Conservation (phyloP, 106 monocot genomes). For the Platanthera zijinensis region DNA sequence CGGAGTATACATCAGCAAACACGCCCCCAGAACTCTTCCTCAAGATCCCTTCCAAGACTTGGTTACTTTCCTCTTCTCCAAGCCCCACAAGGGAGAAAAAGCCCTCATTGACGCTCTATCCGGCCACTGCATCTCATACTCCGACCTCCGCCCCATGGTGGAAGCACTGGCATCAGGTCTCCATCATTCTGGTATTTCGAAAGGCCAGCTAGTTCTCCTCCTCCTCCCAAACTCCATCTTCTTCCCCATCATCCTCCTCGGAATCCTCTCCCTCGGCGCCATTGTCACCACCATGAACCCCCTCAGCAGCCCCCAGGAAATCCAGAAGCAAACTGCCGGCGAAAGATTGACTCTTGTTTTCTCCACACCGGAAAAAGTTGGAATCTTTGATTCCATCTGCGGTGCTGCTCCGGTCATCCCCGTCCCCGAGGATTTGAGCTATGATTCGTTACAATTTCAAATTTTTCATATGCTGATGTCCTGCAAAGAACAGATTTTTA, state of each 20-base stretch:
- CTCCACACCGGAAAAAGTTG: slow-evolving; percentile 6
- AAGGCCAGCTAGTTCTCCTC: slow-evolving; percentile 29
- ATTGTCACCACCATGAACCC: slow-evolving; percentile 40
- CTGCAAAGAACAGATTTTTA: not conserved
- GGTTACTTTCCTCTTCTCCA: slow-evolving; percentile 53
- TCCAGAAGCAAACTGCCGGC: slow-evolving; percentile 12
- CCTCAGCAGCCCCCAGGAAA: slow-evolving; percentile 31
- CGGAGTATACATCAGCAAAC: slow-evolving; percentile 61
- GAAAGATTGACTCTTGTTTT: slow-evolving; percentile 3
- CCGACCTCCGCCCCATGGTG: slow-evolving; percentile 23
- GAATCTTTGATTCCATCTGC: slow-evolving; percentile 4
- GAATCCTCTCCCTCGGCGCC: slow-evolving; percentile 37
- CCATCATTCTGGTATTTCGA: slow-evolving; percentile 9
- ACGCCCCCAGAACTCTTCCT: slow-evolving; percentile 35
- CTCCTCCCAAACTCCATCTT: slow-evolving; percentile 36
- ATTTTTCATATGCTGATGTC: slow-evolving; percentile 15
- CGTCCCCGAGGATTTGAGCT: slow-evolving; percentile 19
- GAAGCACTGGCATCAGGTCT: slow-evolving; percentile 43
- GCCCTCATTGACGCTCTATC: slow-evolving; percentile 51
- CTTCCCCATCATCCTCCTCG: slow-evolving; percentile 41
- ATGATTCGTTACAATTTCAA: slow-evolving; percentile 1
- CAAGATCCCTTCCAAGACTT: slow-evolving; percentile 27
- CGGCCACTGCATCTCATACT: slow-evolving; percentile 30
- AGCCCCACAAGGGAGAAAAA: slow-evolving; percentile 15
- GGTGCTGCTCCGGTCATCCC: slow-evolving; percentile 9